Evolutionary conservation across 768 basidiomycete species (phyloP).

Genomic region (Hortiboletus flavorubellus): DNA sequence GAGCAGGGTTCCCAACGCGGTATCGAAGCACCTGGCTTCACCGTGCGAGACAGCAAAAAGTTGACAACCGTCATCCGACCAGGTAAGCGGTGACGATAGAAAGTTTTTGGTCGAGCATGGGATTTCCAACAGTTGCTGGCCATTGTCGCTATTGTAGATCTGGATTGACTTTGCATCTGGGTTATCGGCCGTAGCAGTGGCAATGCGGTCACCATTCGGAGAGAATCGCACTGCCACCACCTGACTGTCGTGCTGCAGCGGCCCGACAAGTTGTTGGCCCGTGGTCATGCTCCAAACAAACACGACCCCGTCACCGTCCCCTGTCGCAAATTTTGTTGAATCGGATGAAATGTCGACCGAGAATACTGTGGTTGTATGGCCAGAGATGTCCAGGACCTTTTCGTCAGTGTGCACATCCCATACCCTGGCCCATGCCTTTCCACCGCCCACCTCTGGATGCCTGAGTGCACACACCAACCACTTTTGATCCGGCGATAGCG

Average conservation of each 20-base stretch:
- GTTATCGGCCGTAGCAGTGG: background rate
- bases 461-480: background rate
- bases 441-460: too few relatives aligned
- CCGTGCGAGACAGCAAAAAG: background rate
- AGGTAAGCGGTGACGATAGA: background rate
- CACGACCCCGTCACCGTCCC: background rate
- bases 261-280: too few relatives aligned
- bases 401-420: background rate
- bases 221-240: too few relatives aligned
- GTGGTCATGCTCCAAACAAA: too few relatives aligned
- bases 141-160: background rate
- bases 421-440: background rate
- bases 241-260: too few relatives aligned
- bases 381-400: background rate
- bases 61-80: background rate
- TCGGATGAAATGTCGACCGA: background rate
- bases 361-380: background rate
- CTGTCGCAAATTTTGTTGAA: background rate
- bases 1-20: background rate
- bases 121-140: background rate
- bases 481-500: background rate
- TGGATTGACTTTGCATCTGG: background rate
- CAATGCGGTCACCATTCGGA: background rate
- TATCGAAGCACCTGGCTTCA: background rate
- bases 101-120: background rate